phyloP scores from a whole-genome alignment of 345 rosid genomes.

The Lepidium didymum region DNA sequence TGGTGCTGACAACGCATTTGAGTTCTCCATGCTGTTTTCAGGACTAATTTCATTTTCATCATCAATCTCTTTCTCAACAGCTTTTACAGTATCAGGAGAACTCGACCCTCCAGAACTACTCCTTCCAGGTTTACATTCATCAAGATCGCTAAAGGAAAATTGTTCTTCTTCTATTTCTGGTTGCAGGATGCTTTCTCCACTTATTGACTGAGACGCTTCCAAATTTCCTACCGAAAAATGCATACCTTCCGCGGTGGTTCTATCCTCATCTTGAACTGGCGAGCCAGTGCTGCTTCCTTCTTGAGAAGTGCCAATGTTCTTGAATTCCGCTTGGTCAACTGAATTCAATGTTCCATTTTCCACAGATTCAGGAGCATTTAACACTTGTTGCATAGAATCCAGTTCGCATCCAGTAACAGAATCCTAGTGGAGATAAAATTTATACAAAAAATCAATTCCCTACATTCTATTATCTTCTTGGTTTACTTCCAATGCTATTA shows the following conservation, averaged over 20 bases:
- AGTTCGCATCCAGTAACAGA: neutral
- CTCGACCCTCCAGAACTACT: conserved; percentile 17
- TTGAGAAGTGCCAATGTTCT: conserved; percentile 19
- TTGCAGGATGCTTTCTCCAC: conserved; percentile 22
- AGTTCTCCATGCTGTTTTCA: conserved; percentile 27
- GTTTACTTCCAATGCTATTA: neutral
- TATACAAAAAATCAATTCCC: conserved; percentile 5
- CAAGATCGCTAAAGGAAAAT: conserved; percentile 62
- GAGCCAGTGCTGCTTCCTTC: conserved; percentile 19
- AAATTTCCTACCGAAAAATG: conserved; percentile 18
- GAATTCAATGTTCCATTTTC: neutral
- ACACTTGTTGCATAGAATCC: conserved; percentile 13
- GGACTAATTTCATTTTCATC: conserved; percentile 16
- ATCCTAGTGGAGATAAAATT: conserved; percentile 21
- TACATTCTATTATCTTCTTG: neutral
- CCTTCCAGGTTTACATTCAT: conserved; percentile 31
- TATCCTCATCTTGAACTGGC: conserved; percentile 25
- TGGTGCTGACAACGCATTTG: conserved; percentile 36
- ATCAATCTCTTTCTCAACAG: conserved; percentile 7
- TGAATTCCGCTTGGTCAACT: conserved; percentile 17
- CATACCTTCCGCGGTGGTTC: conserved; percentile 10
- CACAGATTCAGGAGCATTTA: conserved; percentile 23
- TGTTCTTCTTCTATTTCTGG: conserved; percentile 64
- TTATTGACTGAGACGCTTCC: conserved; percentile 14
- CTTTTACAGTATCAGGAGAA: conserved; percentile 22